phyloP scores from a whole-genome alignment of 163 green algal species.

The Prototheca cutis region DNA sequence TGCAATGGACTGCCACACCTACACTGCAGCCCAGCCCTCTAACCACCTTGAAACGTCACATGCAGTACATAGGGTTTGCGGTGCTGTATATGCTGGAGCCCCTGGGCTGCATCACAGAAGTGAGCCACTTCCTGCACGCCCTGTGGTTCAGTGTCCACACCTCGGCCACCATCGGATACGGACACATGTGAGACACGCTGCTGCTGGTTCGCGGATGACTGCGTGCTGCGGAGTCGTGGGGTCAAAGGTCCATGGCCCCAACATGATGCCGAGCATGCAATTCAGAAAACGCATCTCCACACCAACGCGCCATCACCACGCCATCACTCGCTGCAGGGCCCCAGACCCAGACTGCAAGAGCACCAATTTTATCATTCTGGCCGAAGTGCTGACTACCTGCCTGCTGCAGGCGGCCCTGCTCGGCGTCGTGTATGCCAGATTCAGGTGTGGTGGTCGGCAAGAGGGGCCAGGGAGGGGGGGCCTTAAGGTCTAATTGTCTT shows the following conservation, averaged over 20 bases:
- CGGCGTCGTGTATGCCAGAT: constrained; percentile 65
- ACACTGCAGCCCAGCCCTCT: neutral
- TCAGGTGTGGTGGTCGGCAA: constrained; percentile 13
- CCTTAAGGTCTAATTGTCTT: no score
- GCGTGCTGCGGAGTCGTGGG: no score
- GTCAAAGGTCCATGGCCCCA: no score
- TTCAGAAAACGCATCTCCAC: no score
- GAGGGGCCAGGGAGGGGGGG: neutral
- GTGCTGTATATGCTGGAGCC: constrained; percentile 35
- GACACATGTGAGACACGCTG: constrained; percentile 2
- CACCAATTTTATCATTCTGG: constrained; percentile 53
- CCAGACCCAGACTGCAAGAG: constrained; percentile 50
- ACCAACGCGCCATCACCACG: no score
- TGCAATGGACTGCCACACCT: neutral
- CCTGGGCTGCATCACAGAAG: constrained; percentile 30
- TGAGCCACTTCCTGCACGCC: constrained; percentile 45
- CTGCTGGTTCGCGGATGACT: neutral
- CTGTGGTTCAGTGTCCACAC: constrained; percentile 61
- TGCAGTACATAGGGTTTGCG: constrained; percentile 37
- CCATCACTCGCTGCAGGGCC: neutral
- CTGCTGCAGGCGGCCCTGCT: constrained; percentile 38
- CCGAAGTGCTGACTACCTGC: constrained; percentile 14
- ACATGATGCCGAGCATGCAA: no score
- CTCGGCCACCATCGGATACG: constrained; percentile 54
- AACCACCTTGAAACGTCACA: neutral